Conservation (phyloP, 176 grass and related monocot species). For the Raddia guianensis region DNA sequence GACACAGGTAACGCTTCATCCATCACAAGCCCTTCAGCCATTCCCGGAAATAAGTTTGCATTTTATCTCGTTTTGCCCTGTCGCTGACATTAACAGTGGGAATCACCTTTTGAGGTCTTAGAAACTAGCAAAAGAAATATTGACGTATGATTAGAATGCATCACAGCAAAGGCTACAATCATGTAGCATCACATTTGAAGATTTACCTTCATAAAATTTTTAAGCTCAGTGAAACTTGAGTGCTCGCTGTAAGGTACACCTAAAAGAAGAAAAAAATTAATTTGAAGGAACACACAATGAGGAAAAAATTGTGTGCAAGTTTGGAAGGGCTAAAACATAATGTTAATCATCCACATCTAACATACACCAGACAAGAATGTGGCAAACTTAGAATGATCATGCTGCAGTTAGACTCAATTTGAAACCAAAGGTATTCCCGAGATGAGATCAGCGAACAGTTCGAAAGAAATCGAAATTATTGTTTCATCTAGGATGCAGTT, state of each 20-base stretch:
- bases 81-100: slow-evolving; percentile 67
- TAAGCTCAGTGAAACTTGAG: slow-evolving; percentile 75
- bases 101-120: slow-evolving; percentile 58
- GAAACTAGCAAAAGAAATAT: slow-evolving; percentile 46
- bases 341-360: slow-evolving; percentile 26
- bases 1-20: slow-evolving; percentile 4
- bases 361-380: slow-evolving; percentile 1
- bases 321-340: slow-evolving; percentile 3
- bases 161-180: background rate
- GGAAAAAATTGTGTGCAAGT: background rate
- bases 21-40: slow-evolving; percentile 55
- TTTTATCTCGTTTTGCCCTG: slow-evolving; percentile 52
- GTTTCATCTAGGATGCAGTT: background rate
- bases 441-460: background rate
- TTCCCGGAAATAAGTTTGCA: slow-evolving; percentile 58
- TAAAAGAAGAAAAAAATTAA: slow-evolving; percentile 46
- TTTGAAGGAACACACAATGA: slow-evolving; percentile 24
- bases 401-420: slow-evolving; percentile 14
- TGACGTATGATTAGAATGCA: slow-evolving; percentile 33
- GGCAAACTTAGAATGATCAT: background rate
- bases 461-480: background rate
- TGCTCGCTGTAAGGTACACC: slow-evolving; percentile 85
- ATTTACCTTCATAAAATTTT: slow-evolving; percentile 78
- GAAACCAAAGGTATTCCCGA: background rate
- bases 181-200: background rate